Conservation (phyloP, 768 basidiomycete genomes). For the Podaxis rugospora region DNA sequence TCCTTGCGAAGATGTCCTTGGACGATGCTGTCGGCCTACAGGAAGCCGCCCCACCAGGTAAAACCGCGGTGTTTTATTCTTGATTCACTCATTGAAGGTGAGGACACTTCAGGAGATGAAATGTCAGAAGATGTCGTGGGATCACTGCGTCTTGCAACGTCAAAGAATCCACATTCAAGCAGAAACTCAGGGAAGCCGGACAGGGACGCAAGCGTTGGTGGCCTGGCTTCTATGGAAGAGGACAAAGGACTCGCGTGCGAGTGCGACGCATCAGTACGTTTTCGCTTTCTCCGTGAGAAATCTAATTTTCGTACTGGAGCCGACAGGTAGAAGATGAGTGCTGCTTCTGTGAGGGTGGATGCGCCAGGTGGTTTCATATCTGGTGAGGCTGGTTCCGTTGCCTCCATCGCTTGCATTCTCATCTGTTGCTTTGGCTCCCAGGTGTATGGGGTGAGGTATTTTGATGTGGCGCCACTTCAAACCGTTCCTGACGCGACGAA, state of each 20-base stretch:
- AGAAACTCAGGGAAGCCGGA: not conserved
- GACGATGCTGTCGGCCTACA: not conserved
- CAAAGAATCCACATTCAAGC: not conserved
- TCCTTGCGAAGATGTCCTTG: conserved; percentile 8
- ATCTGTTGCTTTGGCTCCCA: conserved; percentile 15
- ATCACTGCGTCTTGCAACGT: not conserved
- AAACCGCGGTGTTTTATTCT: not conserved
- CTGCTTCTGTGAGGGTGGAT: conserved; percentile 69
- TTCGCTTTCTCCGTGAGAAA: not conserved
- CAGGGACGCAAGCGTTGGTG: not conserved
- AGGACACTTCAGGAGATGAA: not conserved
- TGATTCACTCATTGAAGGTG: not conserved
- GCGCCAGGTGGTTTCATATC: conserved; percentile 69
- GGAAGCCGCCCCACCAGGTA: not conserved
- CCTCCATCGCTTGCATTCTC: not conserved
- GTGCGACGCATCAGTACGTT: conserved; percentile 55
- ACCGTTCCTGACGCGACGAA: conserved; percentile 19
- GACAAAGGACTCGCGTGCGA: conserved; percentile 58
- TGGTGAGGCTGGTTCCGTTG: conserved; percentile 43
- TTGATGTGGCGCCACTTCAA: not conserved
- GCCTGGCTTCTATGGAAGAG: not conserved
- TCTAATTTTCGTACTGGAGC: not conserved
- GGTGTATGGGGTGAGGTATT: conserved; percentile 57
- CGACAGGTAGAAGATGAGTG: conserved; percentile 50
- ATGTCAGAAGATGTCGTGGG: not conserved